Evolutionary conservation across 495 filamentous ascomycete genomes (phyloP).

Genomic region (Aspergillus avenaceus): DNA sequence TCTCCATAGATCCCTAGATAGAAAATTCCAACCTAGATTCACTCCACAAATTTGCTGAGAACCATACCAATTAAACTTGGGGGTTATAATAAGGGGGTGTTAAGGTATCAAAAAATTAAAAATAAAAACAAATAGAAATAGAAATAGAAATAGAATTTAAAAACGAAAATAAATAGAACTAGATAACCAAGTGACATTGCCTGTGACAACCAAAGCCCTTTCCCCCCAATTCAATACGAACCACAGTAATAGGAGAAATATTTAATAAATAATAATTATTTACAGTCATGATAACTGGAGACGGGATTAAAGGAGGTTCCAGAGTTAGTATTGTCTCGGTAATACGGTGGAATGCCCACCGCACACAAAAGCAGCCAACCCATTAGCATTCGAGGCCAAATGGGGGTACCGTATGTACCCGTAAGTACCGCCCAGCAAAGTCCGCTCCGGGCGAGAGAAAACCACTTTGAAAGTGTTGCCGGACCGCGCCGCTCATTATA

Average conservation of each 20-base stretch:
- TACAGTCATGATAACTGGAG: not conserved
- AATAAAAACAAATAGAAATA: not conserved
- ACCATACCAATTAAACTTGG: too few relatives aligned
- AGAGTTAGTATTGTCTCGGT: conserved; percentile 3
- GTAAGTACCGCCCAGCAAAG: conserved; percentile 7
- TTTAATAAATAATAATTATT: not conserved
- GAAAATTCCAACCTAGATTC: too few relatives aligned
- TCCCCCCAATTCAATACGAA: too few relatives aligned
- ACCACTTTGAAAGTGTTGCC: conserved; percentile 8
- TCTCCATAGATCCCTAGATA: not conserved
- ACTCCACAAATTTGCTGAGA: not conserved
- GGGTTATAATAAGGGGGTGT: too few relatives aligned
- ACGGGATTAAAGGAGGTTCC: not conserved
- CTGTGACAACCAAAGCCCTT: too few relatives aligned
- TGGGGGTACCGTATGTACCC: conserved; percentile 2
- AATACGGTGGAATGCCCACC: conserved; percentile 1
- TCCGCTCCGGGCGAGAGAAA: conserved; percentile 13
- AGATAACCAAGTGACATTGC: too few relatives aligned
- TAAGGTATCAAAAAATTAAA: too few relatives aligned
- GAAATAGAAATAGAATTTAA: too few relatives aligned
- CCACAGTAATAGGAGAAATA: too few relatives aligned
- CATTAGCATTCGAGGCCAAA: not conserved
- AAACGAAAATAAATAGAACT: too few relatives aligned
- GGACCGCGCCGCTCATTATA: conserved; percentile 21
- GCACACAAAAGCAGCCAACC: conserved; percentile 1